Evolutionary conservation across 371 early-diverging fungal genomes (phyloP), one percentile per base, ranked within the genome.

Genomic region (Lichtheimia ramosa): DNA sequence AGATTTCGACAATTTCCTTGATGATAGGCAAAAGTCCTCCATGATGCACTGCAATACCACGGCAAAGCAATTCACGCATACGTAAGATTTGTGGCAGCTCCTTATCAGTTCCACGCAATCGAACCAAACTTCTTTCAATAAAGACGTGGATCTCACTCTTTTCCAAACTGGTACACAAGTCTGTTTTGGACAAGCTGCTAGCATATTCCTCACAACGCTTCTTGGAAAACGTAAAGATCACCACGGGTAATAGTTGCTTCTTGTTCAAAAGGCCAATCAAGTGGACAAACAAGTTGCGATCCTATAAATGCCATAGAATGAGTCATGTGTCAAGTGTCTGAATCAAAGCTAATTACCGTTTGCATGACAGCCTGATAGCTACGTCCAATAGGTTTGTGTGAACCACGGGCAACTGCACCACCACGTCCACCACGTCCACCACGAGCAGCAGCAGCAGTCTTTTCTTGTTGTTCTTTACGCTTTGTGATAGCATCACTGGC

Each of bases 41-140:
- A 73, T 99, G 99, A 78, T 99, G 99, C 12, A 98, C 95, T 5
- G 96, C 99, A 59, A 99, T 94, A 46, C 99, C 99, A 57, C 94
- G 91, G 49, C 82, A 75, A 51, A 99, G 75, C 54, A 94, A 72
- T 21, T 95, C 92, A 14, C 88, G 79, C 83, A 97, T 91, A 25
- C 89, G 84, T 39, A 86, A 55, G 28, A 99, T 86, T 80, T 99
- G 99, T 2, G 99, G 99, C 34, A 99, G 78, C 48, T 87, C 80
- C 25, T 87, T 85, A 68, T 97, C 96, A 3, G 75, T 70, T 24
- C 89, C 92, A 58, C 90, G 91, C 24, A 98, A 71, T 24, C 93
- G 77, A 6, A 83, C 84, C 49, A 97, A 66, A 42, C 90, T 85
- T 51, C 83, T 78, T 64, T 94, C 93, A 50, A 95, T 87, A 71